Evolutionary conservation across 208 protist species (phyloP), one percentile per base, ranked within the genome.

Genomic region (Trypanosoma brucei): DNA sequence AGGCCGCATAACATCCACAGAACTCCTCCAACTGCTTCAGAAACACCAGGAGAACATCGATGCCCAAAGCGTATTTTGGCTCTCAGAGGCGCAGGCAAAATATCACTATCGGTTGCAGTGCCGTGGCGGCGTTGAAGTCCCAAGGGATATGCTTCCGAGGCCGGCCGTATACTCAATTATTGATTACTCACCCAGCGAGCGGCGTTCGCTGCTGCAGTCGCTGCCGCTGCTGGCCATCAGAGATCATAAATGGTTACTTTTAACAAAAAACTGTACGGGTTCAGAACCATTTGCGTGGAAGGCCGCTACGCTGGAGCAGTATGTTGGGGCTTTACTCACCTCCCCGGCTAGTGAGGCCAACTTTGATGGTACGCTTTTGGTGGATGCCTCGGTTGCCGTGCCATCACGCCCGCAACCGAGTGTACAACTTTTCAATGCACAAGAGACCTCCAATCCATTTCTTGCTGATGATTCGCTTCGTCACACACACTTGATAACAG

Each of bases 401-500:
- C 59, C 67, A 44, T 55, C 57, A 9, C 48, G 22, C 31, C 59
- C 59, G n/a, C 49, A 35, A 38, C 53, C 33, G 3, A 36, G 34
- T 1, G 9, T 59, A 13, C 50, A 46, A 33, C 35, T 94, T 50
- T 65, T 84, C 40, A 94, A 91, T 59, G 76, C 77, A 4, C 88
- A 94, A 60, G 77, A 94, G 50, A 90, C 80, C n/a, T 82, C 56
- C n/a, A 94, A 94, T 50, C 83, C 88, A 1, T 94, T 88, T 62
- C 53, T 76, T 5, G 38, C 91, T 36, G 88, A 94, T 55, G 31
- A 65, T 31, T 33, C 66, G 5, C 76, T 94, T 33, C 40, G 45
- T 11, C 88, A 94, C 65, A 68, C 46, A 50, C 46, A 82, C 44
- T 52, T 84, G n/a, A 22, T 76, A 34, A 73, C 71, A 5, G 64